Evolutionary conservation across 208 protist species (phyloP).

Genomic region (Angomonas ambiguus): DNA sequence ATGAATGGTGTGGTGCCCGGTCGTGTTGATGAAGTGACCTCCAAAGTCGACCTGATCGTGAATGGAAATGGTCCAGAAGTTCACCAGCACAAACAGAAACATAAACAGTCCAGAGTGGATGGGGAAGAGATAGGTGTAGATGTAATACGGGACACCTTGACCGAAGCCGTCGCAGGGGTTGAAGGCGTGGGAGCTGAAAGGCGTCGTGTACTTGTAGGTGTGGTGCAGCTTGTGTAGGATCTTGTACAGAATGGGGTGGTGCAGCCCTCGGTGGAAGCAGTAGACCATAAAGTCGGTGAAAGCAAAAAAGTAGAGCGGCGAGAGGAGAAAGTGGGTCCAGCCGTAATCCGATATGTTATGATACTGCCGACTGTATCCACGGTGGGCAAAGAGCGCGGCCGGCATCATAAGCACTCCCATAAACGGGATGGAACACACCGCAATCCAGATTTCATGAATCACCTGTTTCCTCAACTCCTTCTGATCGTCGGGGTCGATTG

Average conservation of each 20-base stretch:
- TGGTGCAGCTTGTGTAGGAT: slow-evolving; percentile 93
- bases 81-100: slow-evolving; percentile 86
- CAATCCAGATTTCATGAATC: slow-evolving; percentile 72
- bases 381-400: slow-evolving; percentile 59
- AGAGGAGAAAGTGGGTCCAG: slow-evolving; percentile 59
- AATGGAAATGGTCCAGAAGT: slow-evolving; percentile 95
- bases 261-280: slow-evolving; percentile 92
- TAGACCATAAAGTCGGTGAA: slow-evolving; percentile 94
- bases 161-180: slow-evolving; percentile 91
- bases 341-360: slow-evolving; percentile 78
- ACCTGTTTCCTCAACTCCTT: slow-evolving; percentile 48
- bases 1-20: slow-evolving; percentile 92
- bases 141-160: slow-evolving; percentile 92
- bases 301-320: slow-evolving; percentile 71
- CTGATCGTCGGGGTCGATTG: slow-evolving; percentile 44
- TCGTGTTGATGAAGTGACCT: slow-evolving; percentile 67
- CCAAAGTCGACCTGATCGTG: slow-evolving; percentile 91
- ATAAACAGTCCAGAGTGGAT: slow-evolving; percentile 86
- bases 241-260: slow-evolving; percentile 88
- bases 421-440: slow-evolving; percentile 66
- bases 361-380: slow-evolving; percentile 79
- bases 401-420: slow-evolving; percentile 77
- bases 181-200: slow-evolving; percentile 92
- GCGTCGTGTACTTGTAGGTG: slow-evolving; percentile 81
- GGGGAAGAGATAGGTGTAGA: slow-evolving; percentile 87